Base-by-base conservation (phyloP, 768 basidiomycete species). In the Suillus tomentosus region DNA sequence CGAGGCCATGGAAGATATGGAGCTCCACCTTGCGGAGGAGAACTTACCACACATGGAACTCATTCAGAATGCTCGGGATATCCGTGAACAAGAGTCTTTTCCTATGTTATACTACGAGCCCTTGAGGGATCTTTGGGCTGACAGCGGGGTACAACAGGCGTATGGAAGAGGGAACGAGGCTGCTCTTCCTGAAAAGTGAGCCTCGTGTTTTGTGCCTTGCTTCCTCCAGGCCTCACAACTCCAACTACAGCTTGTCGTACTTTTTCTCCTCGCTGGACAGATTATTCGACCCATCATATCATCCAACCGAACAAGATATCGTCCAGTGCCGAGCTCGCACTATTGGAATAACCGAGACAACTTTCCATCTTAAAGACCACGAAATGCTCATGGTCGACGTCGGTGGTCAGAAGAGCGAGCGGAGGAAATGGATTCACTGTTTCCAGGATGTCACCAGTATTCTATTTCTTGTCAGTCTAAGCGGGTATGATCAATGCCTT, bases 371-470 rank as follows among this genome's bases (percentile, higher is more conserved):
- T 62, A 81, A 84, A 67, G 90, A 89, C 50, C 89, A 93, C 63
- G 89, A 92, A 68, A 88, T 95, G 88, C 81, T 94, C 62, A 93
- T 98, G 90, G 91, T 97, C 62, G 95, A 97, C 71, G 95, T 92
- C 42, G 91, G 91, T 36, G 95, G 95, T 7, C 95, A 97, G 80
- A 94, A 96, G 82, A 93, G 89, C 74, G 95, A 95, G 74, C 79
- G 95, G 65, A 82, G 93, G 76, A 96, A 95, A 75, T 95, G 94
- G 94, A 95, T 95, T 69, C 94, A 95, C 71, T 94, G 92, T 73
- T 96, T 95, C 80, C 93, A 95, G 78, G 92, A 96, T 71, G 95
- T 96, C 60, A 96, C 94, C 4, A 91, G 91, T 66, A 96, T 98
- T 61, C 77, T 97, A 59, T 98, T 98, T 79, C 74, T 96, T 68